Conservation (phyloP, 2,329 filamentous ascomycete species). For the Dactylellina haptotyla region DNA sequence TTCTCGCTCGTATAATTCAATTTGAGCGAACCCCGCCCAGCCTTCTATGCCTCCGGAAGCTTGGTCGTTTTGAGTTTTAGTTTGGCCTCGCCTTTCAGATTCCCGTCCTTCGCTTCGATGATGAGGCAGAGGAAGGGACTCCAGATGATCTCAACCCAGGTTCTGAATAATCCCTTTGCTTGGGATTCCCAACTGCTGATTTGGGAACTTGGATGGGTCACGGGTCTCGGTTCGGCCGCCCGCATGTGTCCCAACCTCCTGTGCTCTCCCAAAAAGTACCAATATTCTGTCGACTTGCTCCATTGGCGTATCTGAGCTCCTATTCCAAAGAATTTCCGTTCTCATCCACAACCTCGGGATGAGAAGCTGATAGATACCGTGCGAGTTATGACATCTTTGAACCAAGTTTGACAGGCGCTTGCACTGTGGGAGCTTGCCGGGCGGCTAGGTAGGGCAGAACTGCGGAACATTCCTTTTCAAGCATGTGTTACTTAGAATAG, state of each 20-base stretch:
- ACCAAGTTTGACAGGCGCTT: slow-evolving; percentile 47
- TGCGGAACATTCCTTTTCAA: slow-evolving; percentile 36
- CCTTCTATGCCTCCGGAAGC: slow-evolving; percentile 15
- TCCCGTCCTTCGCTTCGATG: slow-evolving; percentile 1
- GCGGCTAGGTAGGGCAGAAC: slow-evolving; percentile 53
- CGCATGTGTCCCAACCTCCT: not conserved
- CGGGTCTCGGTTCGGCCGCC: not conserved
- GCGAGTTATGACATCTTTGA: slow-evolving; percentile 29
- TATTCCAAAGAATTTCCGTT: not conserved
- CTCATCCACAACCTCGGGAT: slow-evolving; percentile 4
- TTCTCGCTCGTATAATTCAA: slow-evolving; percentile 6
- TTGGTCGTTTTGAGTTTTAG: slow-evolving; percentile 27
- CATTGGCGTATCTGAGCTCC: slow-evolving; percentile 23
- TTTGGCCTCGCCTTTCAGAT: slow-evolving; percentile 1
- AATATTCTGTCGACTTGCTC: not conserved
- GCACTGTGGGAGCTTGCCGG: slow-evolving; percentile 52
- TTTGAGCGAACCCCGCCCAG: slow-evolving; percentile 14
- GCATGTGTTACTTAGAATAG: slow-evolving; percentile 54
- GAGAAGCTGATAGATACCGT: not conserved
- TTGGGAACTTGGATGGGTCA: slow-evolving; percentile 13
- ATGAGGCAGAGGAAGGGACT: slow-evolving; percentile 12
- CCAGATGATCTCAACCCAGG: slow-evolving; percentile 24
- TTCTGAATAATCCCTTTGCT: not conserved
- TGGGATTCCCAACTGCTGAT: slow-evolving; percentile 13
- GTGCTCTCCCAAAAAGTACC: not conserved